These are phyloP conservation scores for Rhodotorula diobovata DNA, from an alignment of 768 basidiomycete species.

Conservation along the genomic window DNA sequence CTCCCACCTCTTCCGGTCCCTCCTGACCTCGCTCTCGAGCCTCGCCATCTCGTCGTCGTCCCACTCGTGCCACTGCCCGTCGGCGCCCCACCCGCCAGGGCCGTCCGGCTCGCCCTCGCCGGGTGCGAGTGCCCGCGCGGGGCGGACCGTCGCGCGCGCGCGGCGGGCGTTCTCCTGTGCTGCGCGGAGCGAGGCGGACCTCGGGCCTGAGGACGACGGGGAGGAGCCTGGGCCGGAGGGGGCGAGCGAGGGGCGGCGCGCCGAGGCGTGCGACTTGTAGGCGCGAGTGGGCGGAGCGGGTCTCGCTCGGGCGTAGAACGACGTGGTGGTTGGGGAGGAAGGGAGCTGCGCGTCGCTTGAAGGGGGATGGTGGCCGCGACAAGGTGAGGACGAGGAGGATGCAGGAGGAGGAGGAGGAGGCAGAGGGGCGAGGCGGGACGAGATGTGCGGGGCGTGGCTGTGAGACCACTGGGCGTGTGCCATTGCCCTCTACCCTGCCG, in stretches of 20 bases:
- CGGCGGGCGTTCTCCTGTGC: background rate
- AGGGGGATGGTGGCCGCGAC: background rate
- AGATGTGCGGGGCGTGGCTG: background rate
- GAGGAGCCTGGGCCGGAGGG: background rate
- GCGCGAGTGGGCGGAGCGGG: background rate
- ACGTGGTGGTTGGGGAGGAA: background rate
- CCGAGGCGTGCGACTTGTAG: background rate
- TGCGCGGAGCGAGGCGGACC: background rate
- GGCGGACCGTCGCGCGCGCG: background rate
- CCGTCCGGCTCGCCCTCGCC: background rate
- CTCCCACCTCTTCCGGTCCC: slow-evolving; percentile 12
- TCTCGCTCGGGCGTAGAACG: background rate
- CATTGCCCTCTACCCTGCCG: no score
- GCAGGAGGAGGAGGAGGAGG: background rate
- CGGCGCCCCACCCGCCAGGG: slow-evolving; percentile 22
- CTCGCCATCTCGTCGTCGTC: slow-evolving; percentile 9
- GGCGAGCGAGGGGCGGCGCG: background rate
- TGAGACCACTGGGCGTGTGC: background rate
- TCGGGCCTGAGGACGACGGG: background rate
- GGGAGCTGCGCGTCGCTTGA: background rate
- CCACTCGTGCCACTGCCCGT: slow-evolving; percentile 30
- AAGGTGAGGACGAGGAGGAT: background rate
- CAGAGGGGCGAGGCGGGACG: background rate
- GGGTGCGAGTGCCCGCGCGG: background rate
- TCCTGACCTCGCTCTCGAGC: slow-evolving; percentile 21